Evolutionary conservation across 2,329 filamentous ascomycete genomes (phyloP), one percentile per base, ranked within the genome.

Genomic region (Colletotrichum sp.): DNA sequence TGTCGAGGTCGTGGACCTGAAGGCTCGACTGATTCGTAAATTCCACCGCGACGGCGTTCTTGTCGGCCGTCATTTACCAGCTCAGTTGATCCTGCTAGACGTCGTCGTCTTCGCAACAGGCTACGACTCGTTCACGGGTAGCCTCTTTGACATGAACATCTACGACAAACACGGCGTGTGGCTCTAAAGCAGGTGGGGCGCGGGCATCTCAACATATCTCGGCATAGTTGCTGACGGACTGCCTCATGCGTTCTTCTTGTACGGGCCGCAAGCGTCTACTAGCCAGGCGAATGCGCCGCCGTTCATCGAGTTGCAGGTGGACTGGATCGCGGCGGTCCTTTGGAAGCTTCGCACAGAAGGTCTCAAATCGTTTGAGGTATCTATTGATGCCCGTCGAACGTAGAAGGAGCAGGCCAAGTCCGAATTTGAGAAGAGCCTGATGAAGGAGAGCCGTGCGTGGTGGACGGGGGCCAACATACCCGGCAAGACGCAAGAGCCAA

Each of bases 281-380:
- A 69, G 77, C 10, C 72, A 77, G 21, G 65, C 76, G 12, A 80
- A 80, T 26, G 78, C 74, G 6, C 80, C 79, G 21, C 28, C 76
- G 4, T 80, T 81, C 28, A 76, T 81, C 10, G 79, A 80, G 59
- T 28, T 72, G 28, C 73, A 81, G 57, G 78, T 80, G 18, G 79
- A 80, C 18, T 75, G 77, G 32, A n/a, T 80, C 9, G 52, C 67
- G 9, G 63, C 69, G 10, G 59, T 80, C 8, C 65, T 80, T 3
- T 57, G 77, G n/a, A 71, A 72, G 64, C 75, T 80, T 8, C 67
- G 39, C 15, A 32, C 74, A 28, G 77, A 72, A 21, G 52, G 24
- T 12, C 5, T 69, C 5, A 10, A 6, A 8, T 44, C 28, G 9
- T 15, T 78, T 8, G 69, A 77, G 39, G 69, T 62, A 5, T 52